These are phyloP conservation scores for Pseudonitzschia delicatissima DNA, from an alignment of 108 stramenopile genomes.

Conservation along the genomic window DNA sequence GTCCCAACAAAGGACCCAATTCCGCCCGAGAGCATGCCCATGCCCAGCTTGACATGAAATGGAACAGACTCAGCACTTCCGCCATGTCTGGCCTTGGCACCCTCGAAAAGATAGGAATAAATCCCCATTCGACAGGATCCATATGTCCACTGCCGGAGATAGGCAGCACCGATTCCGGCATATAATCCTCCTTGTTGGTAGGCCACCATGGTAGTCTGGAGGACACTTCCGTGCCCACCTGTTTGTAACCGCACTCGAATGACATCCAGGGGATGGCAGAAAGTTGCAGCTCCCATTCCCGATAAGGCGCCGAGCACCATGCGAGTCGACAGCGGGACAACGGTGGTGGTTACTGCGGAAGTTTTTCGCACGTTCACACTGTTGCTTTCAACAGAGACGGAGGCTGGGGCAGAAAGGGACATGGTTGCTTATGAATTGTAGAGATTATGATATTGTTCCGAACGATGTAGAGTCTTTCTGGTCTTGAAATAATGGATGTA, in stretches of 20 bases:
- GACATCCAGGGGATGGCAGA: conserved; percentile 74
- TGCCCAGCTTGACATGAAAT: conserved; percentile 49
- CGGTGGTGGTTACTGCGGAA: no score
- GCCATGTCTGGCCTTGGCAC: conserved; percentile 55
- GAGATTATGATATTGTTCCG: no score
- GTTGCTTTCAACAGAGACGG: no score
- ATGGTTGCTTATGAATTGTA: no score
- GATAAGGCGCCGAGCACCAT: conserved; percentile 66
- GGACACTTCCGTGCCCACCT: conserved; percentile 24
- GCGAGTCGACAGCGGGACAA: background rate
- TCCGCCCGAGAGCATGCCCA: conserved; percentile 62
- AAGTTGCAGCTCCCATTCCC: conserved; percentile 68
- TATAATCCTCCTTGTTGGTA: conserved; percentile 48
- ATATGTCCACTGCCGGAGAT: conserved; percentile 73
- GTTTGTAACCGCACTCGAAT: conserved; percentile 74
- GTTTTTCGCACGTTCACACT: no score
- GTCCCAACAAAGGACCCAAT: conserved; percentile 75
- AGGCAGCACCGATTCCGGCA: conserved; percentile 65
- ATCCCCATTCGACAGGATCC: conserved; percentile 71
- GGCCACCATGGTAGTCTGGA: conserved; percentile 22
- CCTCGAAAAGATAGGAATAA: conserved; percentile 64
- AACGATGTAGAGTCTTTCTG: no score
- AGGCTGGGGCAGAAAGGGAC: no score
- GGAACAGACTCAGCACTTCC: conserved; percentile 53
- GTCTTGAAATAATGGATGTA: no score